phyloP scores from a whole-genome alignment of 1,284 basidiomycete species.

The Pulchroboletus neoregius region DNA sequence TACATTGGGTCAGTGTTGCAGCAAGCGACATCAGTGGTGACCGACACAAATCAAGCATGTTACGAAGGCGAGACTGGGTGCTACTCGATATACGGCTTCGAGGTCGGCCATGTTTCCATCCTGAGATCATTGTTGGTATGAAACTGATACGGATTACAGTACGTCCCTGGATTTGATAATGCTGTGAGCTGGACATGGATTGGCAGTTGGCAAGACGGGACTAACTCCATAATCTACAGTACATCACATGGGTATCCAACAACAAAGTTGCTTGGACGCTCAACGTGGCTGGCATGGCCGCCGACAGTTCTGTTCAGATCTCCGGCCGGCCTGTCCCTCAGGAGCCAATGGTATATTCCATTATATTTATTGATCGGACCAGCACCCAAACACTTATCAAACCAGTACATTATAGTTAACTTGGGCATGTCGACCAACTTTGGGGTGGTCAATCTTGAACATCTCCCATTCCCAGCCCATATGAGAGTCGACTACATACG shows the following conservation, averaged over 20 bases:
- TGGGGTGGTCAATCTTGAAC: slow-evolving; percentile 49
- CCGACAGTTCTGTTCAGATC: slow-evolving; percentile 54
- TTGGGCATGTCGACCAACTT: slow-evolving; percentile 57
- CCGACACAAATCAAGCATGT: slow-evolving; percentile 46
- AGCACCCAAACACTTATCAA: slow-evolving; percentile 1
- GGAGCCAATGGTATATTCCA: slow-evolving; percentile 62
- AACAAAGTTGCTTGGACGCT: slow-evolving; percentile 63
- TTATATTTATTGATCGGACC: neutral
- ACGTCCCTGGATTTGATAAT: slow-evolving; percentile 55
- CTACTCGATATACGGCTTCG: slow-evolving; percentile 52
- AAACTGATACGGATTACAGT: slow-evolving; percentile 33
- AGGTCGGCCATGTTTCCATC: slow-evolving; percentile 39
- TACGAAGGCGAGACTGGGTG: slow-evolving; percentile 47
- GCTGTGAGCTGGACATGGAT: slow-evolving; percentile 35
- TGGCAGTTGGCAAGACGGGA: neutral
- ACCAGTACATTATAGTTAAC: slow-evolving; percentile 47
- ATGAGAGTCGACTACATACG: slow-evolving; percentile 70
- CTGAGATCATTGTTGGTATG: neutral
- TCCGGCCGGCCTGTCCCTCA: slow-evolving; percentile 60
- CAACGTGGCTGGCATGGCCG: slow-evolving; percentile 56
- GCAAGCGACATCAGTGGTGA: slow-evolving; percentile 57
- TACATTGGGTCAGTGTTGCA: slow-evolving; percentile 58
- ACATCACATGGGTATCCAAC: slow-evolving; percentile 68
- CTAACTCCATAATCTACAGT: slow-evolving; percentile 35
- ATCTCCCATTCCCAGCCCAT: slow-evolving; percentile 58